A percentile compares a stretch with the other conserved stretches of the same genome.
Evolutionary conservation across 345 rosid species (phyloP).

Genomic region (Fremontodendron californicum): DNA sequence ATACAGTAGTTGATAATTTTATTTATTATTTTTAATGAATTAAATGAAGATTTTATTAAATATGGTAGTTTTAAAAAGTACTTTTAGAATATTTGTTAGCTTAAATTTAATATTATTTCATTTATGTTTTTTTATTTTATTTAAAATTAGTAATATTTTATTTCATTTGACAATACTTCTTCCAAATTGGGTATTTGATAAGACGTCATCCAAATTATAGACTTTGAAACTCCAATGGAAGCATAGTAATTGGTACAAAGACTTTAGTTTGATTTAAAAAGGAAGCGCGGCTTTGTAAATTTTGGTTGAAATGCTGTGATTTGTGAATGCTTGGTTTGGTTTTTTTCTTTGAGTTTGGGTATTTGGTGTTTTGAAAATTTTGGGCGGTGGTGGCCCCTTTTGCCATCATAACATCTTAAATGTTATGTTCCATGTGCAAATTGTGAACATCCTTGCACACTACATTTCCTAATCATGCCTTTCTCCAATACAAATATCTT

Average conservation of each 20-base stretch:
- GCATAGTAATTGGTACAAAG: neutral
- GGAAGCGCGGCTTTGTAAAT: no score
- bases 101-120: no score
- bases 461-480: neutral
- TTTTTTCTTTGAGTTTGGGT: neutral
- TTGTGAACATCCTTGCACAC: neutral
- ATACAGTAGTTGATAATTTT: no score
- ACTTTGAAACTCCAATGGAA: neutral
- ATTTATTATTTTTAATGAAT: no score
- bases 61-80: no score
- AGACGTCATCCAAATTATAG: neutral
- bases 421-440: neutral
- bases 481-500: neutral
- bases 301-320: neutral
- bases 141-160: neutral
- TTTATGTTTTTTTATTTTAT: no score
- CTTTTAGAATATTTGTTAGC: no score
- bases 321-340: neutral
- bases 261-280: neutral
- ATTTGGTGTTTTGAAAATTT: neutral
- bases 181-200: neutral
- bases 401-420: no score
- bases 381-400: constrained; percentile 7
- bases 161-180: neutral
- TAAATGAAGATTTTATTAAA: no score